phyloP scores from a whole-genome alignment of 2,329 filamentous ascomycete species.

The Xylaria digitata region DNA sequence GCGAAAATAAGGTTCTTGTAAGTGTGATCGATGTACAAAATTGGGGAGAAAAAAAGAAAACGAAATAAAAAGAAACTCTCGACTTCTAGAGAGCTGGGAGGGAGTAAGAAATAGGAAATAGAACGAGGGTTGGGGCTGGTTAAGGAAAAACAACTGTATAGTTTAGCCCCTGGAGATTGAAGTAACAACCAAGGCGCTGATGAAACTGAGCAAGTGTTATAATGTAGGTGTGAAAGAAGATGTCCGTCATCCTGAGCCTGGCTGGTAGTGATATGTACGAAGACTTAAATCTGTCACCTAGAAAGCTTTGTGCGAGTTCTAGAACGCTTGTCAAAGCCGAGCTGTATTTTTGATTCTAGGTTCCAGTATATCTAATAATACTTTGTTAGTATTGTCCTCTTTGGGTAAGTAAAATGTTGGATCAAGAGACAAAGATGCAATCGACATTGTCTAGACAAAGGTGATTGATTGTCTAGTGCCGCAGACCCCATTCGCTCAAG shows the following conservation, averaged over 20 bases:
- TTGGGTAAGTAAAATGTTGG: background rate
- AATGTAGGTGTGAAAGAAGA: background rate
- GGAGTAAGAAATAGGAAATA: background rate
- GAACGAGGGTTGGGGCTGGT: background rate
- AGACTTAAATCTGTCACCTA: no score
- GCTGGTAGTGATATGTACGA: background rate
- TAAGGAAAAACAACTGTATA: background rate
- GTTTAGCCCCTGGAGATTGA: background rate
- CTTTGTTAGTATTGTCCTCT: background rate
- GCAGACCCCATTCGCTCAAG: background rate
- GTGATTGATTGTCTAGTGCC: background rate
- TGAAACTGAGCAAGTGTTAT: conserved; percentile 1
- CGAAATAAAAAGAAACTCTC: no score
- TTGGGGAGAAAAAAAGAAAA: no score
- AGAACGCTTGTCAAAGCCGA: background rate
- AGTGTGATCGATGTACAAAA: background rate
- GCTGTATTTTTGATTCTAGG: background rate
- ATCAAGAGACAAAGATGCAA: background rate
- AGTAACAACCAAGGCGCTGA: background rate
- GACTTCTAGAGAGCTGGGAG: no score
- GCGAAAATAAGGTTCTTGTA: background rate
- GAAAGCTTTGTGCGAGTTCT: background rate
- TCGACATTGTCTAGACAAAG: background rate
- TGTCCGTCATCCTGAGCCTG: background rate
- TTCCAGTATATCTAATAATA: background rate